phyloP scores from a whole-genome alignment of 495 filamentous ascomycete species.

The Penicillium subrubescens region DNA sequence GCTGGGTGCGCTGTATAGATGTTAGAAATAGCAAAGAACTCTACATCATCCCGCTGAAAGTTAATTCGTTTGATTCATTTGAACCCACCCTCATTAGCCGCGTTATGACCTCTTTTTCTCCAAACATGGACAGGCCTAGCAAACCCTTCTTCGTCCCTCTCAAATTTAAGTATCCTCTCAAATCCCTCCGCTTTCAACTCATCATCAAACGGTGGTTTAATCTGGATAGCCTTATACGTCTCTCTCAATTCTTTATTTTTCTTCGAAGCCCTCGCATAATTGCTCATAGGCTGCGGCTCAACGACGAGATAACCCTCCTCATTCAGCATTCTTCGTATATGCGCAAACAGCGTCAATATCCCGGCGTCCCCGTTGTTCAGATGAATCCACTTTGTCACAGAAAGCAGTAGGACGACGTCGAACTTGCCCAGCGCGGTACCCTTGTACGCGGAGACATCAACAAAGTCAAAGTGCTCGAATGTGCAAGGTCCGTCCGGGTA shows the following conservation, averaged over 20 bases:
- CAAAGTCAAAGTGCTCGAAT: constrained; percentile 41
- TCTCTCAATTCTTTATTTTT: constrained; percentile 36
- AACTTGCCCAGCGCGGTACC: constrained; percentile 37
- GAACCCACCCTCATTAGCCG: constrained; percentile 16
- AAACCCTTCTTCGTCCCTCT: constrained; percentile 34
- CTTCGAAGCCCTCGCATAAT: constrained; percentile 34
- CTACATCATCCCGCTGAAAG: constrained; percentile 14
- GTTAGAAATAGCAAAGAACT: not conserved
- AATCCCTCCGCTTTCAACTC: constrained; percentile 31
- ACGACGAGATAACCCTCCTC: constrained; percentile 31
- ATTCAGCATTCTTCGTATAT: constrained; percentile 31
- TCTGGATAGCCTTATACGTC: constrained; percentile 32
- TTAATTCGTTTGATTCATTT: constrained; percentile 13
- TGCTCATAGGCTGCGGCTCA: constrained; percentile 37
- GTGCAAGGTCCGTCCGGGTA: constrained; percentile 33
- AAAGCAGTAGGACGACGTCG: constrained; percentile 32
- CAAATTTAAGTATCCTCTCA: constrained; percentile 28
- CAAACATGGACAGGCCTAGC: constrained; percentile 35
- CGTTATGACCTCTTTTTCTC: constrained; percentile 25
- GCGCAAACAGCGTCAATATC: constrained; percentile 29
- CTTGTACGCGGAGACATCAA: constrained; percentile 58
- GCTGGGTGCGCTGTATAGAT: too few relatives aligned
- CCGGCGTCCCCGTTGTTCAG: constrained; percentile 34
- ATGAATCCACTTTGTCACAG: constrained; percentile 34
- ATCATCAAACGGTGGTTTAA: constrained; percentile 28